Conservation (phyloP, 352 stramenopile genomes). For the Phytophthora palmivora region DNA sequence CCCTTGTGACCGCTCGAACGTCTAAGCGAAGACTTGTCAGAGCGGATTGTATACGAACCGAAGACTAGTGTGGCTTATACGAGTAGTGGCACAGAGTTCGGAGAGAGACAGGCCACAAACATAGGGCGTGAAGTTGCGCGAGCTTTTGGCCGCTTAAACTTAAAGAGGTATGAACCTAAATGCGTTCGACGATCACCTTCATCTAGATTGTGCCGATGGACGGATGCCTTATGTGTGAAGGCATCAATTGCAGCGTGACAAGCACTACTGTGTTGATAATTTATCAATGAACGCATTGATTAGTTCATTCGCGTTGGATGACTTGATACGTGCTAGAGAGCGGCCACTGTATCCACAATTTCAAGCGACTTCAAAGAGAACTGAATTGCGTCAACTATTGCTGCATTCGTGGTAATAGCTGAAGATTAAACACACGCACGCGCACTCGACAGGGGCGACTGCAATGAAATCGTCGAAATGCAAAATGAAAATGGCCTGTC, state of each 20-base stretch:
- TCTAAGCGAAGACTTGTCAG: conserved; percentile 5
- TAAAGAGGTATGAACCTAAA: no score
- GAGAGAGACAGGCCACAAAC: conserved; percentile 4
- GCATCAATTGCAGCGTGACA: no score
- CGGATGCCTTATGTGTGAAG: no score
- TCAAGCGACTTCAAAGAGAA: not conserved
- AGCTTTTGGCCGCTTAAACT: no score
- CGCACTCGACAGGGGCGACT: conserved; percentile 12
- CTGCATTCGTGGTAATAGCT: conserved; percentile 14
- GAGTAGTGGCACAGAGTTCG: not conserved
- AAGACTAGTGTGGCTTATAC: conserved; percentile 6
- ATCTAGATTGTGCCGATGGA: no score
- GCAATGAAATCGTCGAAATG: conserved; percentile 20
- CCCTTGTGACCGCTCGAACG: not conserved
- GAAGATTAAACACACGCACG: conserved; percentile 8
- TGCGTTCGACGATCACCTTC: no score
- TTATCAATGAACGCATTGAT: no score
- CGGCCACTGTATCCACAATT: conserved; percentile 8
- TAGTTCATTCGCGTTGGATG: conserved; percentile 7
- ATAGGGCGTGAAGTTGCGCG: no score
- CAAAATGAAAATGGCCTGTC: conserved; percentile 32
- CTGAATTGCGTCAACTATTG: conserved; percentile 8
- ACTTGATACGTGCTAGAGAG: conserved; percentile 13
- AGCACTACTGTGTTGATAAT: no score
- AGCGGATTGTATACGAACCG: not conserved